phyloP scores from a whole-genome alignment of 2,329 filamentous ascomycete genomes.

The Beauveria pseudobassiana region DNA sequence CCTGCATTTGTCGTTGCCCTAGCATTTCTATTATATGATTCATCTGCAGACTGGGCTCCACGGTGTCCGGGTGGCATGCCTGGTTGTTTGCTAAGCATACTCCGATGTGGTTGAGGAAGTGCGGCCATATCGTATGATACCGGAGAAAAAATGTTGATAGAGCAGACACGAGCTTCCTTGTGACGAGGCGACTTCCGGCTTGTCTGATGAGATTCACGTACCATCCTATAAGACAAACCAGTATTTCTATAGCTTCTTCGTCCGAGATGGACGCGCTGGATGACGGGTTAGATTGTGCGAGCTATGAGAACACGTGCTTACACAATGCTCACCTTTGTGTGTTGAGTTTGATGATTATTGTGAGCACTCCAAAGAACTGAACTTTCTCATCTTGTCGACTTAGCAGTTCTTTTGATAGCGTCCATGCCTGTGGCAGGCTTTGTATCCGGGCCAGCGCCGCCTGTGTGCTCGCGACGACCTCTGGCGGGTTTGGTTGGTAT shows the following conservation, averaged over 20 bases:
- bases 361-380: conserved; percentile 87
- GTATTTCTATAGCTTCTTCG: conserved; percentile 50
- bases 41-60: conserved; percentile 29
- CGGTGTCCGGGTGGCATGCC: conserved; percentile 15
- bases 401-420: conserved; percentile 71
- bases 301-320: not conserved
- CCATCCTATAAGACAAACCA: conserved; percentile 56
- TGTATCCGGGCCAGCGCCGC: conserved; percentile 73
- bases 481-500: conserved; percentile 44
- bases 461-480: conserved; percentile 49
- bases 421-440: conserved; percentile 74
- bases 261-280: conserved; percentile 43
- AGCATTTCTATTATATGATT: conserved; percentile 41
- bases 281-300: conserved; percentile 3
- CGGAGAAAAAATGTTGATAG: conserved; percentile 69
- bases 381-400: conserved; percentile 63
- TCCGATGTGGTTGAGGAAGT: conserved; percentile 53
- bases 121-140: conserved; percentile 59
- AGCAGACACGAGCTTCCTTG: conserved; percentile 70
- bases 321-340: conserved; percentile 61
- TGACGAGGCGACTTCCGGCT: conserved; percentile 51
- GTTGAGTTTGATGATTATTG: conserved; percentile 90
- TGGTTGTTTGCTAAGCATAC: conserved; percentile 41
- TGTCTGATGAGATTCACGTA: conserved; percentile 47
- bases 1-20: conserved; percentile 40